Evolutionary conservation across 2,329 filamentous ascomycete species (phyloP), one percentile per base, ranked within the genome.

Genomic region (Microdochium bolleyi): DNA sequence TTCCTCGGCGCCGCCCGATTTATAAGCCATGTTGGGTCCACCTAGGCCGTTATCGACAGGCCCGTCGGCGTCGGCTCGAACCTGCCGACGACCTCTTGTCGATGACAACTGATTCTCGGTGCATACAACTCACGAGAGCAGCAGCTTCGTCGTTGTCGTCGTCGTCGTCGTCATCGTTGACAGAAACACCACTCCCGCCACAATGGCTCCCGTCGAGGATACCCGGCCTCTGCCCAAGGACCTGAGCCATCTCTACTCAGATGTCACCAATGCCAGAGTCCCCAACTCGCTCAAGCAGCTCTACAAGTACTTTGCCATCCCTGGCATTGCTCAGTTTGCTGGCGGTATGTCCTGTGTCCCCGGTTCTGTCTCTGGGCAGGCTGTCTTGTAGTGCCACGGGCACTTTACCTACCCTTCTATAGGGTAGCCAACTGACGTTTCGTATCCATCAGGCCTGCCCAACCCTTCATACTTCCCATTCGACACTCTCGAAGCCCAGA

Each of bases 391-490:
- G 27, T 5, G 27, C 11, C 27, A 11, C 5, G 57, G 34, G n/a
- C n/a, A n/a, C n/a, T n/a, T n/a, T n/a, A n/a, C n/a, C n/a, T n/a
- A n/a, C n/a, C n/a, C n/a, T n/a, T n/a, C n/a, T n/a, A n/a, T n/a
- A n/a, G n/a, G n/a, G n/a, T n/a, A n/a, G n/a, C n/a, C n/a, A n/a
- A n/a, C 48, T 38, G 13, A 32, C 34, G 30, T 16, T 51, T 25
- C 8, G 37, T 24, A 48, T 41, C 13, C 49, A 21, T 27, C 57
- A 92, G 89, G 89, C 55, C 80, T 95, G 22, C 92, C 92, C 16
- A 86, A 94, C 68, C 76, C 85, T 38, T 79, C 80, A 54, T 89
- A 89, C 71, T 96, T 96, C 64, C 92, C 92, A 9, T 96, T 88
- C 69, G 91, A 96, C 62, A 94, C 90, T 1, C 82, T 96, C 57